Base-by-base conservation (phyloP, 2,329 filamentous ascomycete species). In the Fusarium sulawesiense region DNA sequence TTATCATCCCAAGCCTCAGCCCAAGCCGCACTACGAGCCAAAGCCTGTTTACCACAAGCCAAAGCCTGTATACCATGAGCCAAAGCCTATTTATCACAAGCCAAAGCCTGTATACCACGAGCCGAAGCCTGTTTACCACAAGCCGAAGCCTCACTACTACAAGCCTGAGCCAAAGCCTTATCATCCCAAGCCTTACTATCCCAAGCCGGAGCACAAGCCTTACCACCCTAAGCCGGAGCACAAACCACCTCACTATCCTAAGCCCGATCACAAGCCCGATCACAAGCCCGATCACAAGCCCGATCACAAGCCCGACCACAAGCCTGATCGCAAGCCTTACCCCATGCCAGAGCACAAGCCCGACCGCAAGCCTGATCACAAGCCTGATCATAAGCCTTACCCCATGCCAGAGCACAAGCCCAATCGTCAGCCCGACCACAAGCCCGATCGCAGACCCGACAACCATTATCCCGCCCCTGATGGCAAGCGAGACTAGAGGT, bases 221-320 rank as follows among this genome's bases (percentile, higher is more conserved):
- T n/a, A 47, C 25, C 6, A 47, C 7, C 45, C 45, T 9, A 30
- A 48, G n/a, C 27, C 46, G 6, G 13, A 48, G 8, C 32, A 18
- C 32, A 34, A 34, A 8, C 25, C 23, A 8, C 32, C 32, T 16
- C 7, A 32, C 14, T 14, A 32, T 4, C 30, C 14, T 1, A 32
- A 32, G 30, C 30, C 30, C 0, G 30, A 34, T 1, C 30, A 32
- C 7, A 32, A 32, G 30, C 30, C 30, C 0, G 13, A 32, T 0
- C 30, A 32, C 7, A 32, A 32, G 7, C 30, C 29, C 1, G 14
- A 32, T 2, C 30, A 7, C 7, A 34, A 5, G 30, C 30, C 30
- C 0, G 7, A 32, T 1, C 30, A 14, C 13, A 32, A 16, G 7
- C 30, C 30, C 0, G 30, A 34, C 0, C 30, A 16, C 7, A 32